phyloP scores from a whole-genome alignment of 2,329 filamentous ascomycete genomes.

The Exophiala lecanii-corni region DNA sequence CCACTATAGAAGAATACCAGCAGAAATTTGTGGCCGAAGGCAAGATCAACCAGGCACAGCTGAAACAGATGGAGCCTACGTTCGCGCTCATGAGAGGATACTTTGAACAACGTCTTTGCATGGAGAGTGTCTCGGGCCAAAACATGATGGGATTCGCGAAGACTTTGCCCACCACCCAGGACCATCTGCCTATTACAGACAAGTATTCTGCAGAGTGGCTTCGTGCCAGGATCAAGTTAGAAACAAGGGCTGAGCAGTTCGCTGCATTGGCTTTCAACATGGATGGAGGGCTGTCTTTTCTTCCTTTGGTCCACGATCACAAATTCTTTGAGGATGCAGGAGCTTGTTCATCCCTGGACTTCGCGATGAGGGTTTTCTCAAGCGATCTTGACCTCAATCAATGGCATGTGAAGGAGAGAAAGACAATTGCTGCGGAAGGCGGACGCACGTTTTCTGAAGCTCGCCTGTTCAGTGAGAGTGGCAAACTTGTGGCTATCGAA shows the following conservation, averaged over 20 bases:
- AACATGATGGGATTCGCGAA: constrained; percentile 42
- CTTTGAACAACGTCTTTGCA: constrained; percentile 36
- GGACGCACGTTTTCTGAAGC: constrained; percentile 45
- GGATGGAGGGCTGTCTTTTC: constrained; percentile 43
- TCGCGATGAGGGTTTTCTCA: constrained; percentile 44
- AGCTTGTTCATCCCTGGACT: constrained; percentile 48
- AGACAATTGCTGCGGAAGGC: constrained; percentile 34
- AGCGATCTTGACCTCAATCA: constrained; percentile 35
- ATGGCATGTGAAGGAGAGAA: constrained; percentile 45
- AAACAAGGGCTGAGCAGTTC: constrained; percentile 31
- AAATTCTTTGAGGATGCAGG: constrained; percentile 42
- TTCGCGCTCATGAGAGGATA: constrained; percentile 32
- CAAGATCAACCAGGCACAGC: constrained; percentile 24
- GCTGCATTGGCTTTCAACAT: constrained; percentile 41
- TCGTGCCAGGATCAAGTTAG: constrained; percentile 24
- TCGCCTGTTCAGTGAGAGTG: constrained; percentile 43
- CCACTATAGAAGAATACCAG: constrained; percentile 15
- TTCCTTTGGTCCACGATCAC: constrained; percentile 41
- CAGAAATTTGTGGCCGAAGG: constrained; percentile 26
- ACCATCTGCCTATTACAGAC: constrained; percentile 35
- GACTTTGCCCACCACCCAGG: constrained; percentile 32
- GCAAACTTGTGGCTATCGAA: constrained; percentile 45
- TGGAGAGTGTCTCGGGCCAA: constrained; percentile 42
- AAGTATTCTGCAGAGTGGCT: constrained; percentile 44
- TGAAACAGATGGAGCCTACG: constrained; percentile 22